phyloP scores from a whole-genome alignment of 2,329 filamentous ascomycete species.

The Fusarium beomiforme region DNA sequence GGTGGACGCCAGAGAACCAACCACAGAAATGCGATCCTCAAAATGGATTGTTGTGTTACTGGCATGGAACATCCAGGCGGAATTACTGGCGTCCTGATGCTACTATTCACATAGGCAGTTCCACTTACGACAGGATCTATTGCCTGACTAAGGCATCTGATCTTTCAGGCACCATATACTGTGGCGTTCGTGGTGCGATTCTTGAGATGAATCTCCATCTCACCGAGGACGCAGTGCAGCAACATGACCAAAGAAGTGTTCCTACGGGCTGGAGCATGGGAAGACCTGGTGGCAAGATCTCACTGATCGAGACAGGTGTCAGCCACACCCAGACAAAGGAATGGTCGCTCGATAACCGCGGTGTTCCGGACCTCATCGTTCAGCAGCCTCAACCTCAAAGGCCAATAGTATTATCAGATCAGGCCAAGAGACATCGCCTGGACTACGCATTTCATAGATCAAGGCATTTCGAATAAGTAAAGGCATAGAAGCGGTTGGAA shows the following conservation, averaged over 20 bases:
- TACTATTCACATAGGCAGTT: slow-evolving; percentile 55
- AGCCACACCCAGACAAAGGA: slow-evolving; percentile 39
- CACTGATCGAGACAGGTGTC: slow-evolving; percentile 47
- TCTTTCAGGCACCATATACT: slow-evolving; percentile 59
- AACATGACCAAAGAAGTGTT: slow-evolving; percentile 14
- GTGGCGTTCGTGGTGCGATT: slow-evolving; percentile 59
- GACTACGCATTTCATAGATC: slow-evolving; percentile 36
- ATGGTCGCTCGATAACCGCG: slow-evolving; percentile 30
- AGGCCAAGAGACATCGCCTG: slow-evolving; percentile 29
- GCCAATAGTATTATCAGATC: slow-evolving; percentile 1
- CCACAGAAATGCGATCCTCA: slow-evolving; percentile 49
- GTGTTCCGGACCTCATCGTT: slow-evolving; percentile 40
- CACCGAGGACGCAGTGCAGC: slow-evolving; percentile 30
- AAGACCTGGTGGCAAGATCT: slow-evolving; percentile 31
- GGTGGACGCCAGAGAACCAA: slow-evolving; percentile 20
- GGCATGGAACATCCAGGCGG: slow-evolving; percentile 56
- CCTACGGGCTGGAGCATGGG: slow-evolving; percentile 42
- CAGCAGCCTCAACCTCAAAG: slow-evolving; percentile 22
- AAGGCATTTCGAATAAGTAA: slow-evolving; percentile 23
- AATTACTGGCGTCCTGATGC: slow-evolving; percentile 61
- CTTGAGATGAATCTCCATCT: slow-evolving; percentile 54
- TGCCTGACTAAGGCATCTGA: slow-evolving; percentile 60
- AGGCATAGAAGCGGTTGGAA: background rate
- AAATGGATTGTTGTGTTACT: slow-evolving; percentile 52
- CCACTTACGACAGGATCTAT: slow-evolving; percentile 52